phyloP scores from a whole-genome alignment of 1,139 yeast species.

The Suhomyces coccinellae region DNA sequence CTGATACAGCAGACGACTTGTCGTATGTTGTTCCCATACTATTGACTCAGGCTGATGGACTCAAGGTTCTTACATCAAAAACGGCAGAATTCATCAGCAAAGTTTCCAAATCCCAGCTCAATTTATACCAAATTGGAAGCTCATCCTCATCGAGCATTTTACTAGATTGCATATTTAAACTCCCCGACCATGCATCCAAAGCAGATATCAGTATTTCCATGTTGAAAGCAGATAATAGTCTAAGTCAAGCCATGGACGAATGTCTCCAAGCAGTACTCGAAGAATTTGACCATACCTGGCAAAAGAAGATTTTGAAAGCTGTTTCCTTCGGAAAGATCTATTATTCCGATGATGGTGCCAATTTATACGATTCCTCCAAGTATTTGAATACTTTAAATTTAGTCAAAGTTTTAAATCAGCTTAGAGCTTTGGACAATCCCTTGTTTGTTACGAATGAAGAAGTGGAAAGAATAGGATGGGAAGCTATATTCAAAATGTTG shows the following conservation, averaged over 20 bases:
- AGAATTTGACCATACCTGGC: conserved; percentile 78
- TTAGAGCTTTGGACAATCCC: conserved; percentile 66
- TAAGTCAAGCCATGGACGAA: conserved; percentile 64
- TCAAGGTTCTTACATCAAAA: conserved; percentile 60
- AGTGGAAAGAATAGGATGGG: conserved; percentile 49
- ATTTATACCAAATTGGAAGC: conserved; percentile 80
- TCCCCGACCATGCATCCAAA: conserved; percentile 70
- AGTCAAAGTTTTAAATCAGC: conserved; percentile 67
- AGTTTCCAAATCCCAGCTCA: conserved; percentile 59
- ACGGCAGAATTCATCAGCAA: conserved; percentile 64
- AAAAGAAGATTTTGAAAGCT: conserved; percentile 74
- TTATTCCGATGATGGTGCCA: conserved; percentile 26
- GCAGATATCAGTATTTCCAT: conserved; percentile 74
- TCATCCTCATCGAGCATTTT: conserved; percentile 80
- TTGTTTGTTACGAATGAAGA: conserved; percentile 64
- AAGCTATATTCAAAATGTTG: conserved; percentile 57
- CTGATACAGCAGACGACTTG: conserved; percentile 21
- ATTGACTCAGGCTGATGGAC: conserved; percentile 66
- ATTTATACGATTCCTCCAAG: conserved; percentile 55
- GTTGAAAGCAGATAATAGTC: conserved; percentile 52
- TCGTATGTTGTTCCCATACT: conserved; percentile 39
- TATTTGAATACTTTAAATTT: conserved; percentile 62
- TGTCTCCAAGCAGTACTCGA: conserved; percentile 76
- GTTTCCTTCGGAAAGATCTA: conserved; percentile 86
- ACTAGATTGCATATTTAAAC: conserved; percentile 76